Base-by-base conservation (phyloP, 2,329 filamentous ascomycete genomes). In the Blumeriella jaapii region DNA sequence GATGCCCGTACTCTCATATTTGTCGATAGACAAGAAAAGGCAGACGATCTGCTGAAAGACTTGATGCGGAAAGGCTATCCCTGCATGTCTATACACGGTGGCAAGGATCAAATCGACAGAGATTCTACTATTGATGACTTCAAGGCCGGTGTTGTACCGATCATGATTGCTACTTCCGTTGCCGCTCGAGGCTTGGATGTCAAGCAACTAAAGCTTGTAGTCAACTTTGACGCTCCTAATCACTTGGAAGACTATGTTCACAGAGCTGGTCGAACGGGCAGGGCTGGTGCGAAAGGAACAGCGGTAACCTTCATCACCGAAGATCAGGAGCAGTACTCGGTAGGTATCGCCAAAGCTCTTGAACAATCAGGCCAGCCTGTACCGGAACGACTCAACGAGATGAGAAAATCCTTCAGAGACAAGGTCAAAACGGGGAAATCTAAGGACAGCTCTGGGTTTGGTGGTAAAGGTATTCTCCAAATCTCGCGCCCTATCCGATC, bases 221-320 rank as follows among this genome's bases (percentile, higher is more conserved):
- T 98, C 61, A 96, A 96, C 60, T 95, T 85, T 55, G 87, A 95
- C 54, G 83, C 81, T 1, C 89, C 87, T 1, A 93, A 93, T 52
- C 87, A 96, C 61, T 61, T 94, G 42, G 91, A 98, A 60, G 91
- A 96, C 55, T 96, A 96, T 53, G 89, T 96, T 25, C 91, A 95
- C 58, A 80, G 91, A 44, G 85, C 83, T 36, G 91, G 91, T 30
- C 83, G 91, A 50, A 96, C 91, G 6, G 91, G 91, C 8, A 80
- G 91, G 55, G 91, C 91, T 29, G 91, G 91, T 25, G 93, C 95
- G 53, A 94, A 77, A 14, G 91, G 91, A 44, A 93, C 86, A 24
- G 91, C 91, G 0, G 83, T 98, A 32, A 98, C 91, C 0, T 94
- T 96, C 54, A 67, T 98, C 39, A 93, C 85, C 0, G 80, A 84